A percentile compares a stretch with the other conserved stretches of the same genome.
These are phyloP conservation scores for Apiospora marii DNA, from an alignment of 2,329 filamentous ascomycete genomes.

Conservation along the genomic window DNA sequence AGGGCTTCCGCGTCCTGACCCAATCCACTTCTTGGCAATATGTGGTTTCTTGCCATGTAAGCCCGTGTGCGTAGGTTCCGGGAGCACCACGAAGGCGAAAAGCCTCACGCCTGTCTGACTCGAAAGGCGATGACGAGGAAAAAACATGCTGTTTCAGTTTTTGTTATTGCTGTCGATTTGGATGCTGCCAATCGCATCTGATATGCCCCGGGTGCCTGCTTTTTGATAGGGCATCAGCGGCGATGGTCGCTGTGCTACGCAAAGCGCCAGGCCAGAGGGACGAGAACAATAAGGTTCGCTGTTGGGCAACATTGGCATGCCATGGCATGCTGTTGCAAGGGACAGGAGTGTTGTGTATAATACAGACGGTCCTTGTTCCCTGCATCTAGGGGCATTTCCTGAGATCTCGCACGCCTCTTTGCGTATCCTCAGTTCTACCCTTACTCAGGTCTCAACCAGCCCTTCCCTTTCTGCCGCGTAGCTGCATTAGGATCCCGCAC, in stretches of 20 bases:
- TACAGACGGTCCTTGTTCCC: constrained; percentile 12
- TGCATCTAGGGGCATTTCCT: constrained; percentile 1
- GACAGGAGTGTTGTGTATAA: not conserved
- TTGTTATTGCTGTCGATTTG: not conserved
- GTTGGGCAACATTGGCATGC: constrained; percentile 13
- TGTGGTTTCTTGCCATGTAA: constrained; percentile 16
- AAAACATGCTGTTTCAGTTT: constrained; percentile 1
- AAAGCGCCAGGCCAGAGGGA: not conserved
- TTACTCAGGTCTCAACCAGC: not conserved
- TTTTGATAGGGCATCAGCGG: constrained; percentile 10
- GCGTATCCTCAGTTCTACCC: not conserved
- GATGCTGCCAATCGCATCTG: not conserved
- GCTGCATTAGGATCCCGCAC: constrained; percentile 18
- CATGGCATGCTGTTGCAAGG: not conserved
- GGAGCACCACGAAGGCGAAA: constrained; percentile 1
- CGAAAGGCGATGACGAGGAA: not conserved
- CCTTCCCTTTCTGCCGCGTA: not conserved
- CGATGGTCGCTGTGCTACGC: not conserved
- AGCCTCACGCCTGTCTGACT: not conserved
- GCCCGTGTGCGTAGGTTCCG: not conserved
- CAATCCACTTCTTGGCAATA: constrained; percentile 8
- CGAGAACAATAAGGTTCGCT: constrained; percentile 10
- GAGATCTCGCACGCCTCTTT: constrained; percentile 11
- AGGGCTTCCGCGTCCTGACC: constrained; percentile 11
- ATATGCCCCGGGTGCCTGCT: not conserved